Base-by-base conservation (phyloP, 2,329 filamentous ascomycete species). In the Colletotrichum melonis region DNA sequence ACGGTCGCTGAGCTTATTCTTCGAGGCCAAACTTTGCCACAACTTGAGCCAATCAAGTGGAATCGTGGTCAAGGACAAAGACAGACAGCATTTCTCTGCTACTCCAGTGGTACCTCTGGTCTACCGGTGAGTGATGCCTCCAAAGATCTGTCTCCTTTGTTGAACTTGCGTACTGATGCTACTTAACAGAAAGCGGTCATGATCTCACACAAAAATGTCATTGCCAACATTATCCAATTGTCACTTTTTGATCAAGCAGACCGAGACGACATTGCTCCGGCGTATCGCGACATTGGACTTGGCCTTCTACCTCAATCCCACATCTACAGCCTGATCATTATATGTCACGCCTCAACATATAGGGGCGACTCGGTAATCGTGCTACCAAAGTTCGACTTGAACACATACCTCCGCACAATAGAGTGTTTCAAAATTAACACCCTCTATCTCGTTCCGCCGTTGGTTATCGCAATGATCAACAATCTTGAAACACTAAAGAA, bases 141-240 rank as follows among this genome's bases (percentile, higher is more conserved):
- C 30, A 11, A 32, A 32, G 30, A 32, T 32, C 30, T 32, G 30
- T 30, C 9, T 32, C 30, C 30, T 32, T 32, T 32, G 30, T 32
- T 32, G 30, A 32, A 32, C 74, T 11, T 14, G 24, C 11, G 19
- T 16, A 12, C 24, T 54, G 24, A 63, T 30, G 16, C 12, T 4
- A 12, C 26, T 4, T 26, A 1, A 1, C 5, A 92, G 90, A 94
- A 94, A 91, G 93, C 91, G 63, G 93, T 95, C 30, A 94, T 93
- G 91, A 92, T 95, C 63, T 91, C 92, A 5, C 93, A 95, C 80
- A 84, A 86, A 32, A 95, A 95, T 76, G 90, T 95, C 19, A 95
- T 95, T 60, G 89, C 92, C 46, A 95, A 95, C 78, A 87, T 89
- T 0, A 78, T 94, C 62, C 93, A 95, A 79, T 85, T 92, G 52